Evolutionary conservation across 192 early-diverging fungal species (phyloP), one percentile per base, ranked within the genome.

Genomic region (Jimgerdemannia flammicorona): DNA sequence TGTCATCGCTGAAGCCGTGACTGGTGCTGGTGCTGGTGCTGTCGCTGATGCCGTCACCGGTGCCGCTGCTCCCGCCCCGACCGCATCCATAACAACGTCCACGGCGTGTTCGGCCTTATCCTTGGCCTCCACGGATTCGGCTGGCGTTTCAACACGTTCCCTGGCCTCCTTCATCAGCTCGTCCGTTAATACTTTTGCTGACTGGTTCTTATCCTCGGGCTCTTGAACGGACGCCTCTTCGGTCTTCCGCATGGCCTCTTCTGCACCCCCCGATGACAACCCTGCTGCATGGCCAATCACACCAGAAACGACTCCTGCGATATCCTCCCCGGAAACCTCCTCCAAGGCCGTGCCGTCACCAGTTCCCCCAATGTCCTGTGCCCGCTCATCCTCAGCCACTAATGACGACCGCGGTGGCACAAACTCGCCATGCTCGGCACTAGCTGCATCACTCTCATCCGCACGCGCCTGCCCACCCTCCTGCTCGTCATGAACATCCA

Each of bases 221-320:
- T 68, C 73, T 4, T 20, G 20, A 9, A 10, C 49, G 43, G 66
- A 44, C 18, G 73, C 29, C 3, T 2, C 54, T 39, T 68, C 19
- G 2, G 29, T 40, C 3, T 77, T 75, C 10, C 70, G 39, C 71
- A 40, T 43, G 40, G 49, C 49, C 71, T 7, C 19, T 9, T 72
- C 64, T 4, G 71, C 29, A 19, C 44, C 41, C 3, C 49, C 20
- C 3, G 3, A 71, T 19, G 75, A 71, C 18, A 72, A 72, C n/a
- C 75, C 77, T 69, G 75, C 64, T 3, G 65, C 79, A 54, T 64
- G 70, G 40, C 43, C 14, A 64, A 20, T 49, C 29, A 59, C 49
- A 59, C 49, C 49, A 10, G 49, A 59, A 6, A 59, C 49, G 14
- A 59, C 49, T 59, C 49, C 49, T 2, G 49, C 14, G 2, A 59